Evolutionary conservation across 768 basidiomycete species (phyloP).

Genomic region (Collybia sp.): DNA sequence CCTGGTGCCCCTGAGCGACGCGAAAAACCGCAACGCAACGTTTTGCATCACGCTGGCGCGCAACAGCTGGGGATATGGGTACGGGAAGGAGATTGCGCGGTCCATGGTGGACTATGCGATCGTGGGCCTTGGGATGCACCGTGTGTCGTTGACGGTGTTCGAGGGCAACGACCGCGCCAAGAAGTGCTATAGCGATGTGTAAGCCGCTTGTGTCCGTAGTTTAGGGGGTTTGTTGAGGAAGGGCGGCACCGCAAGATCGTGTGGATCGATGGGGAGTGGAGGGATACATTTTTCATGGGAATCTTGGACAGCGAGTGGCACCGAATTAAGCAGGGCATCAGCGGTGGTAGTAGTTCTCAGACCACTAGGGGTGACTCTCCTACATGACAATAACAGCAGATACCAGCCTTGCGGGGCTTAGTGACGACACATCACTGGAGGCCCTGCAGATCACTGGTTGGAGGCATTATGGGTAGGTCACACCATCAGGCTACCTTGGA

Average conservation of each 20-base stretch:
- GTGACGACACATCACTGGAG: too few relatives aligned
- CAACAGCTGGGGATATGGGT: conserved; percentile 33
- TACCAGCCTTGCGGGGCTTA: too few relatives aligned
- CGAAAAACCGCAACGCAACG: conserved; percentile 10
- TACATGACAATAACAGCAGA: too few relatives aligned
- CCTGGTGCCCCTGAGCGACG: conserved; percentile 4
- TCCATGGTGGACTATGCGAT: conserved; percentile 39
- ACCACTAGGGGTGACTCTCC: too few relatives aligned
- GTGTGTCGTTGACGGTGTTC: conserved; percentile 34
- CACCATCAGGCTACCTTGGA: too few relatives aligned
- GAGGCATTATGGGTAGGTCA: too few relatives aligned
- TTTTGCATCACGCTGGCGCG: conserved; percentile 7
- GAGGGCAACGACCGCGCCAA: conserved; percentile 33
- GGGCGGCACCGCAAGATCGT: conserved; percentile 13
- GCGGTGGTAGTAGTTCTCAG: too few relatives aligned
- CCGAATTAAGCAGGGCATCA: too few relatives aligned
- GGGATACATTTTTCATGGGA: conserved; percentile 16
- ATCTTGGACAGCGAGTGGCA: conserved; percentile 19
- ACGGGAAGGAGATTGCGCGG: conserved; percentile 32
- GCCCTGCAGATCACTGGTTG: too few relatives aligned
- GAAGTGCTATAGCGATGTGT: conserved; percentile 37
- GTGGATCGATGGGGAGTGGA: conserved; percentile 15
- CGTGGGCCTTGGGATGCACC: conserved; percentile 30
- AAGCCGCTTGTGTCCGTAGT: conserved; percentile 11
- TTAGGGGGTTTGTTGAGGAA: conserved; percentile 18